phyloP scores from a whole-genome alignment of 1,284 basidiomycete genomes.

The Apiotrichum laibachii region DNA sequence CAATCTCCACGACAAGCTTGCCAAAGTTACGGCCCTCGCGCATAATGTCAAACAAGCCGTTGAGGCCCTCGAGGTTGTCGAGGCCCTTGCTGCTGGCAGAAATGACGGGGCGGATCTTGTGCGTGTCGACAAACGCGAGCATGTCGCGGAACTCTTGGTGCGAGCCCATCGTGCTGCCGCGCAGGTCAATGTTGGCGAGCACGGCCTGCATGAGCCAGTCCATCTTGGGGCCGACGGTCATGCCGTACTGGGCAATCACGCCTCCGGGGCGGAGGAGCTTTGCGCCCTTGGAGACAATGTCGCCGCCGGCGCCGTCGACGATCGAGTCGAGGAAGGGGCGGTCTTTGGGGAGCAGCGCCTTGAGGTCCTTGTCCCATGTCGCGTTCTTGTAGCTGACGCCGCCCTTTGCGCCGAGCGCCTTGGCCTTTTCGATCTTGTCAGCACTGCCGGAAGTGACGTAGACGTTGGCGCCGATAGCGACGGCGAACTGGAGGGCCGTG shows the following conservation, averaged over 20 bases:
- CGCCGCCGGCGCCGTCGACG: constrained; percentile 21
- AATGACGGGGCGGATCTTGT: constrained; percentile 18
- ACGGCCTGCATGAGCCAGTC: constrained; percentile 23
- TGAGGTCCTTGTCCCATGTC: constrained; percentile 24
- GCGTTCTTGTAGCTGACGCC: constrained; percentile 18
- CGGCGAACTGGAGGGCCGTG: constrained; percentile 19
- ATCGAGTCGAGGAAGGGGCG: constrained; percentile 21
- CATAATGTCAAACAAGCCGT: constrained; percentile 19
- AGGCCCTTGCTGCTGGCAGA: constrained; percentile 8
- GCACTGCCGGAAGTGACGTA: constrained; percentile 13
- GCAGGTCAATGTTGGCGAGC: constrained; percentile 22
- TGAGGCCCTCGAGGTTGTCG: constrained; percentile 11
- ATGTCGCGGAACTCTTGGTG: constrained; percentile 22
- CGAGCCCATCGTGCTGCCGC: constrained; percentile 19
- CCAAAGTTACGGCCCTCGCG: constrained; percentile 19
- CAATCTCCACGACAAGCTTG: constrained; percentile 22
- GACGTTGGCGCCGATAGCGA: constrained; percentile 17
- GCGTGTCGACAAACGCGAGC: constrained; percentile 14
- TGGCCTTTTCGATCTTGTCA: constrained; percentile 17
- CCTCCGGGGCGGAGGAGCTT: constrained; percentile 18
- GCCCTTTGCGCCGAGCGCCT: constrained; percentile 18
- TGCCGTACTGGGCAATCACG: constrained; percentile 23
- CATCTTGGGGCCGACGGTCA: constrained; percentile 23
- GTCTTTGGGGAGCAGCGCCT: constrained; percentile 18
- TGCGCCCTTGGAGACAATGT: constrained; percentile 14